Evolutionary conservation across 2,329 filamentous ascomycete genomes (phyloP).

Genomic region (Microsporum audouinii): DNA sequence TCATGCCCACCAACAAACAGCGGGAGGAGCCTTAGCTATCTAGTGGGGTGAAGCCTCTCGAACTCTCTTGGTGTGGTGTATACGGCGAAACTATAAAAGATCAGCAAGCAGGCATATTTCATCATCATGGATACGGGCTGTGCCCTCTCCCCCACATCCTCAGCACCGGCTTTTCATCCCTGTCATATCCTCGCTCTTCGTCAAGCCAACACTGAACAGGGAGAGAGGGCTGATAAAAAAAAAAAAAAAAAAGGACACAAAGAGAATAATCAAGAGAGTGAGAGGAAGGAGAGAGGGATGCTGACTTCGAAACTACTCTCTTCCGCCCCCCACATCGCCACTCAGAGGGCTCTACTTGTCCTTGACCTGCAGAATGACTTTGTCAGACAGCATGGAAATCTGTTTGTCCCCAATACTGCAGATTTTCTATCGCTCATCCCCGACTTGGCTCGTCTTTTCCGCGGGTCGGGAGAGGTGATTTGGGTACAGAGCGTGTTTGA

Average conservation of each 20-base stretch:
- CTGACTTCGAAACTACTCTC: slow-evolving; percentile 11
- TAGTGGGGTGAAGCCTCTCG: no score
- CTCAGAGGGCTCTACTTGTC: slow-evolving; percentile 61
- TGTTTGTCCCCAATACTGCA: slow-evolving; percentile 53
- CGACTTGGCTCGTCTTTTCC: slow-evolving; percentile 59
- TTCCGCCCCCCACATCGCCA: slow-evolving; percentile 34
- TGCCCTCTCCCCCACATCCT: not conserved
- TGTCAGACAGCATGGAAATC: slow-evolving; percentile 52
- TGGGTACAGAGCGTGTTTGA: slow-evolving; percentile 75
- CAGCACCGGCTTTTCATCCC: not conserved
- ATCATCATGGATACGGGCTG: not conserved
- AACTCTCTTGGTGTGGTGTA: no score
- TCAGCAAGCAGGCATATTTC: no score
- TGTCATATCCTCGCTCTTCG: not conserved
- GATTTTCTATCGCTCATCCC: slow-evolving; percentile 58
- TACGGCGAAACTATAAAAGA: no score
- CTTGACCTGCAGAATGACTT: slow-evolving; percentile 92
- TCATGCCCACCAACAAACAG: no score
- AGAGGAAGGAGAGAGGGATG: not conserved
- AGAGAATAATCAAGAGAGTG: not conserved
- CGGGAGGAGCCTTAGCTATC: no score
- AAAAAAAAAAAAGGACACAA: not conserved
- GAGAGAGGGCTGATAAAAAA: not conserved
- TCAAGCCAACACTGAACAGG: not conserved
- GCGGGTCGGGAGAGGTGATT: slow-evolving; percentile 60